Evolutionary conservation across 257 asterid species (phyloP), one percentile per base, ranked within the genome.

Genomic region (Forsythia viridissima): DNA sequence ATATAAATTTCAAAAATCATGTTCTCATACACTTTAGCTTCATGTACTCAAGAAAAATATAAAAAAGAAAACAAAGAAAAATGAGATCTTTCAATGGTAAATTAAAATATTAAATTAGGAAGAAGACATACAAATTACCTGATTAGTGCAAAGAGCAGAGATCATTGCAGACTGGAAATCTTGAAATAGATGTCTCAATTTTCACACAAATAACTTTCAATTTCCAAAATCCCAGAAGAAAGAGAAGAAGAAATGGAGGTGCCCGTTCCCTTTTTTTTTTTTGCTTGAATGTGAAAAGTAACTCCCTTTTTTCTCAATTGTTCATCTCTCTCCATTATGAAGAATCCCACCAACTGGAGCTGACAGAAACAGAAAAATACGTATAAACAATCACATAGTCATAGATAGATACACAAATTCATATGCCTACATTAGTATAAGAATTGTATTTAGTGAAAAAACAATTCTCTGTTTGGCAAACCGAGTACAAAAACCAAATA

Each of bases 261-360:
- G 11, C 30, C 67, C 24, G 24, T 24, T 24, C 24, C 24, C 24
- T 24, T 24, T 24, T 24, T 24, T 24, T 24, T 24, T 24, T 24
- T 24, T 24, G 24, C 24, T 24, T 24, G 24, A 34, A 77, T 34
- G 71, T 38, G 43, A 57, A 67, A 52, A 46, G 57, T 44, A 24
- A 40, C 52, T 13, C 68, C 51, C 42, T 74, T 15, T 51, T 24
- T 65, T 21, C 21, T 57, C 18, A 15, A 52, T 16, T 8, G 2
- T 55, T 24, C 18, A 24, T 74, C 73, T 84, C 74, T 51, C 80
- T 37, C 78, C 82, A 72, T 73, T 80, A 46, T 34, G 81, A 74
- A 80, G 81, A 81, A 78, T 75, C 84, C 80, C 59, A 83, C 84
- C 89, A 81, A 81, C 85, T 80, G 71, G 70, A 37, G 70, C 78